These are phyloP conservation scores for Gracilaria domingensis DNA, from an alignment of 23 red algal species.

Conservation along the genomic window DNA sequence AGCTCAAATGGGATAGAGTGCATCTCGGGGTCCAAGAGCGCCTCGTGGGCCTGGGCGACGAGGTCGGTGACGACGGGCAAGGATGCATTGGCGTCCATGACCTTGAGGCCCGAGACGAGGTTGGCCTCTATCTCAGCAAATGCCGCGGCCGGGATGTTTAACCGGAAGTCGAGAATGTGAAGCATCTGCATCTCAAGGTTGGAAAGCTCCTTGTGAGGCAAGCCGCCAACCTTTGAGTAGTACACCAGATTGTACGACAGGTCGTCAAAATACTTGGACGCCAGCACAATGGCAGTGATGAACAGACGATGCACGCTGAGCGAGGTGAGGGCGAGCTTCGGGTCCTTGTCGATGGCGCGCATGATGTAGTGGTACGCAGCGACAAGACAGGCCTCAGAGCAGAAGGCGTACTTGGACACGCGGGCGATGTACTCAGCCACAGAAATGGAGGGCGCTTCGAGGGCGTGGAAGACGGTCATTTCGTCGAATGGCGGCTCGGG, in stretches of 20 bases:
- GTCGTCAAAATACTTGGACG: slow-evolving; percentile 95
- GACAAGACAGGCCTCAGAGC: slow-evolving; percentile 87
- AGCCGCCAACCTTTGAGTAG: slow-evolving; percentile 89
- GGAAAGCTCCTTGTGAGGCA: slow-evolving; percentile 76
- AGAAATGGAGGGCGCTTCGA: slow-evolving; percentile 78
- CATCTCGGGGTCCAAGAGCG: neutral
- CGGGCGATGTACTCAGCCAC: slow-evolving; percentile 82
- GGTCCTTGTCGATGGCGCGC: slow-evolving; percentile 24
- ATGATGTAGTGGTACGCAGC: slow-evolving; percentile 83
- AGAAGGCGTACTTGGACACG: slow-evolving; percentile 92
- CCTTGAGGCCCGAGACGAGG: slow-evolving; percentile 1
- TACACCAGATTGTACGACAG: slow-evolving; percentile 89
- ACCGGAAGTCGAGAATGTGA: slow-evolving; percentile 68
- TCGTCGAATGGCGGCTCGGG: slow-evolving; percentile 45
- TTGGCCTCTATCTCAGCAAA: slow-evolving; percentile 72
- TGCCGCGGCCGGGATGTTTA: slow-evolving; percentile 69
- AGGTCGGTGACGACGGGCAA: neutral
- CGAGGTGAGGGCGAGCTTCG: slow-evolving; percentile 65
- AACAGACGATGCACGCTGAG: slow-evolving; percentile 90
- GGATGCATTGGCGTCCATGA: neutral
- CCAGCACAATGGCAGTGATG: slow-evolving; percentile 85
- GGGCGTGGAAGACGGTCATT: slow-evolving; percentile 89
- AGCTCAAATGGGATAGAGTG: neutral
- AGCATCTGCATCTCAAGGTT: slow-evolving; percentile 89
- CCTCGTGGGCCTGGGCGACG: neutral